These are phyloP conservation scores for Trifolium repens DNA, from an alignment of 306 rosid genomes.

Conservation along the genomic window DNA sequence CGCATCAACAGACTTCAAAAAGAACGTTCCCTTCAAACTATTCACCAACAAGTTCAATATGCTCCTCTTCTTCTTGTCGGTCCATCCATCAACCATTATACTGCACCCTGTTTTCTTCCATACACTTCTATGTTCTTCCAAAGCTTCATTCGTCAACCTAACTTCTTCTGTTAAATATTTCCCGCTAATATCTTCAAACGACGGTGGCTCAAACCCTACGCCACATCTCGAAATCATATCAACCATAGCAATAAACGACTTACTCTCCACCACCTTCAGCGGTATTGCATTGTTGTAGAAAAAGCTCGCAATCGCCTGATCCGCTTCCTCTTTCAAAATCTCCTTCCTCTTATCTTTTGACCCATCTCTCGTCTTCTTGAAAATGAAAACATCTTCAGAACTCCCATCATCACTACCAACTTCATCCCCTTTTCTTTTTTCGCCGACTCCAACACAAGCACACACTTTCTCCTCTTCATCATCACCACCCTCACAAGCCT, in stretches of 20 bases:
- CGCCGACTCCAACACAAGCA: neutral
- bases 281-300: slow-evolving; percentile 1
- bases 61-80: neutral
- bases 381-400: neutral
- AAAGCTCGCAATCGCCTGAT: neutral
- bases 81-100: neutral
- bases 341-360: neutral
- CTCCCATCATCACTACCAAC: neutral
- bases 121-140: neutral
- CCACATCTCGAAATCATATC: neutral
- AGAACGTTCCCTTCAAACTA: neutral
- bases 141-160: neutral
- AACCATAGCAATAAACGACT: neutral
- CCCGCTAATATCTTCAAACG: neutral
- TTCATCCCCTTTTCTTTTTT: neutral
- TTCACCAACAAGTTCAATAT: neutral
- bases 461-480: neutral
- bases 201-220: neutral
- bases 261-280: neutral
- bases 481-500: neutral
- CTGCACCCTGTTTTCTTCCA: neutral
- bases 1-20: neutral
- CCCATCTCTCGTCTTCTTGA: neutral
- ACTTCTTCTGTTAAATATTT: neutral
- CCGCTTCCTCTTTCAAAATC: neutral